Base-by-base conservation (phyloP, 2,329 filamentous ascomycete species). In the Lachnellula cervina region DNA sequence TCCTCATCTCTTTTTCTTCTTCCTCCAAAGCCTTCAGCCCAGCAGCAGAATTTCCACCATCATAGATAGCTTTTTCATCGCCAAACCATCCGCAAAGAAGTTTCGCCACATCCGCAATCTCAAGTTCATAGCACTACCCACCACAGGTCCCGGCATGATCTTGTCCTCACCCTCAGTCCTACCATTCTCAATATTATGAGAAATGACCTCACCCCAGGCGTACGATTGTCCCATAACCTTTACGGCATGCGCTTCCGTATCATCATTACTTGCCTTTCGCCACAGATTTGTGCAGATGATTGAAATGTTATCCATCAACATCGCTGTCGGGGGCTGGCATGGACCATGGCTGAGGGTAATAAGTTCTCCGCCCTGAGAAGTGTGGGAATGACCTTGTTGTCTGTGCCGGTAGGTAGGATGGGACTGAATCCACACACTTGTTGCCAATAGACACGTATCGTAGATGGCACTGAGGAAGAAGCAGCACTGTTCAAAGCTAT, bases 261-360 rank as follows among this genome's bases (percentile, higher is more conserved):
- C 51, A 49, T 64, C 57, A 6, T 49, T 45, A 7, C 61, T 53
- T 16, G 64, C 62, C 38, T 59, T 61, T n/a, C 56, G 53, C 64
- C 64, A 66, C 4, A 63, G 34, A n/a, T 58, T 40, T 3, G 58
- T 64, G 34, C 53, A 54, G 21, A 65, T 63, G 5, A 17, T 21
- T 11, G 58, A 56, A 32, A 65, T 62, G 34, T 64, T 63, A 44
- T 64, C 64, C 61, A 66, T 66, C 8, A 64, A 51, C 2, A 54
- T 61, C 11, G 46, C 13, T 47, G 21, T 23, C 21, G 21, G 21
- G 21, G 35, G 34, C 34, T 37, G 9, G 11, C 34, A 6, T 34
- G 43, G 40, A 13, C 16, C 17, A 17, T 23, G 6, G 21, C 16
- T 25, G 19, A 2, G 7, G 13, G 43, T 34, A 23, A 23, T 23